Conservation (phyloP, 495 filamentous ascomycete genomes). For the Thermothielavioides terrestris region DNA sequence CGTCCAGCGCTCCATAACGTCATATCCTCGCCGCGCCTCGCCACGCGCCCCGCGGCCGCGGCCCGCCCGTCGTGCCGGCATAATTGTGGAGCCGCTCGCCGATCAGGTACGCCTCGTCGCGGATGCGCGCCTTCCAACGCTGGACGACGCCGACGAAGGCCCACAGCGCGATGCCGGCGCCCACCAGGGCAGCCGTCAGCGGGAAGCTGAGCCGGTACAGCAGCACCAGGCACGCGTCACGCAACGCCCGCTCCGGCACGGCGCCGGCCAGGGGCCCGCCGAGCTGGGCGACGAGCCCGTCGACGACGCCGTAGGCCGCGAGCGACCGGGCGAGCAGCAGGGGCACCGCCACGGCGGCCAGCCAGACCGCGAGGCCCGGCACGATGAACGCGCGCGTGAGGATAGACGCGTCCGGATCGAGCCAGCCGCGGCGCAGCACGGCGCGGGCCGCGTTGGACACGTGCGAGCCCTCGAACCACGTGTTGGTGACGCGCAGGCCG, state of each 20-base stretch:
- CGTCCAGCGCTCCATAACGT: neutral
- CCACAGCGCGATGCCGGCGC: constrained; percentile 24
- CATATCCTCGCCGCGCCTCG: constrained; percentile 23
- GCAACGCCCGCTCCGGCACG: constrained; percentile 23
- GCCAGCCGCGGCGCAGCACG: constrained; percentile 69
- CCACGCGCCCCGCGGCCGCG: constrained; percentile 22
- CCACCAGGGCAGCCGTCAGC: constrained; percentile 42
- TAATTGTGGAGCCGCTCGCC: constrained; percentile 92
- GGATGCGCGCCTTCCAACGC: constrained; percentile 71
- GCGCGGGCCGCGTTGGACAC: constrained; percentile 64
- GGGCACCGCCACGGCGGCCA: constrained; percentile 52
- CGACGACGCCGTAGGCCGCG: constrained; percentile 25
- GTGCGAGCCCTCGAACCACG: constrained; percentile 52
- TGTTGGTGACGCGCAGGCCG: constrained; percentile 60
- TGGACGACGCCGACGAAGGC: constrained; percentile 55
- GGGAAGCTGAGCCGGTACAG: constrained; percentile 71
- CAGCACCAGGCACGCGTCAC: constrained; percentile 41
- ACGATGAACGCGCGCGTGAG: constrained; percentile 78
- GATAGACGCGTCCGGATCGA: constrained; percentile 67
- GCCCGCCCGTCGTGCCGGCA: constrained; percentile 46
- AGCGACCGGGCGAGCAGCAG: constrained; percentile 25
- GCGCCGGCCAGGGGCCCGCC: constrained; percentile 10
- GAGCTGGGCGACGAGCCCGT: constrained; percentile 3
- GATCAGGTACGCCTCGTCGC: constrained; percentile 93
- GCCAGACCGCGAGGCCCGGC: constrained; percentile 53